Percentiles rank a stretch among this genome's conserved stretches.
phyloP scores from a whole-genome alignment of 805 yeast genomes.

The Candida incommunis region DNA sequence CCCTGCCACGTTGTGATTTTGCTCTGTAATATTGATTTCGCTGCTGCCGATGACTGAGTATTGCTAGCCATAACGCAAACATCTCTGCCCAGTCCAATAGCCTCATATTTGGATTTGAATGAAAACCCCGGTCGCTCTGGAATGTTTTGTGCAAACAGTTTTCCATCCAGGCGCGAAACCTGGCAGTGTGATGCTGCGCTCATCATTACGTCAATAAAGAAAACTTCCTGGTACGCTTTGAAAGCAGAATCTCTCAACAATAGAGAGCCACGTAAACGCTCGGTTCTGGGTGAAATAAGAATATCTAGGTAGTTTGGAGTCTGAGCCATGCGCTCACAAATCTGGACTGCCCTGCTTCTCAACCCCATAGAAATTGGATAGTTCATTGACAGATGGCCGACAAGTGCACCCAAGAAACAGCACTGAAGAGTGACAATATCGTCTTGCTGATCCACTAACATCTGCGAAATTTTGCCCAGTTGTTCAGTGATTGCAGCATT shows the following conservation, averaged over 20 bases:
- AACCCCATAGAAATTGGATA: not conserved
- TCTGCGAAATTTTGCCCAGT: not conserved
- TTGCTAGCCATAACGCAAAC: not conserved
- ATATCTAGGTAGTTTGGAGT: not conserved
- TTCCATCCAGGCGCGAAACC: not conserved
- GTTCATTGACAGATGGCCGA: not conserved
- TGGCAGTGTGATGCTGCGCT: not conserved
- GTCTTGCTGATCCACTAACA: not conserved
- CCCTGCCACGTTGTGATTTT: not conserved
- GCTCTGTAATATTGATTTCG: not conserved
- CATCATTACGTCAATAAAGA: not conserved
- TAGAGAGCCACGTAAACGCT: not conserved
- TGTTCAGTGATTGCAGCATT: not conserved
- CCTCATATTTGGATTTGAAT: not conserved
- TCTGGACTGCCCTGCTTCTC: not conserved
- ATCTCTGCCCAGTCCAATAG: not conserved
- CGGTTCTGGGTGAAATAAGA: not conserved
- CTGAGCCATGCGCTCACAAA: not conserved
- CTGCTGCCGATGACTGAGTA: not conserved
- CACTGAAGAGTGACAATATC: not conserved
- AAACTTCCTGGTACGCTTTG: not conserved
- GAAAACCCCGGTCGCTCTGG: not conserved
- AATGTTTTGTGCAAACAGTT: not conserved
- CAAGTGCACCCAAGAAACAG: not conserved
- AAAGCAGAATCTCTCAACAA: not conserved